Evolutionary conservation across 2,329 filamentous ascomycete genomes (phyloP).

Genomic region (Keithomyces neogunnii): DNA sequence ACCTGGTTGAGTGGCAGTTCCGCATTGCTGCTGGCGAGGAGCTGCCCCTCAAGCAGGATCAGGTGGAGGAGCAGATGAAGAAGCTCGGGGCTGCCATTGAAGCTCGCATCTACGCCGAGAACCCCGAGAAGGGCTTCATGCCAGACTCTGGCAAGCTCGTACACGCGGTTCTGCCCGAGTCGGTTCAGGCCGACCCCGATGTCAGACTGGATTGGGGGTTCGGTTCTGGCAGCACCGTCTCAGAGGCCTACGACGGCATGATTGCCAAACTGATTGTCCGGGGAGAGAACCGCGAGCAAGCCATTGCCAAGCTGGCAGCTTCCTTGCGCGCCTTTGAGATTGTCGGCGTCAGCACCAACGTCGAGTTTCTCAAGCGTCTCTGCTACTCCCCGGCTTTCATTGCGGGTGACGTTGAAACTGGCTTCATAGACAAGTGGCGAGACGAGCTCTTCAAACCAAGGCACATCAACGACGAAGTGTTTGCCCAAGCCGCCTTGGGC

Average conservation of each 20-base stretch:
- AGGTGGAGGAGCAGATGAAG: constrained; percentile 68
- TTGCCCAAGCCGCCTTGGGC: constrained; percentile 79
- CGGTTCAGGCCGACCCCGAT: constrained; percentile 53
- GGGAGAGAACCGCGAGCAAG: constrained; percentile 67
- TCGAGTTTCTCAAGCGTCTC: constrained; percentile 88
- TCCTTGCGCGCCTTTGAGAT: constrained; percentile 87
- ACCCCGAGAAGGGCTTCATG: constrained; percentile 83
- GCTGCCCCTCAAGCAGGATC: constrained; percentile 45
- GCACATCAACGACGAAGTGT: constrained; percentile 59
- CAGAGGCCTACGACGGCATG: constrained; percentile 96
- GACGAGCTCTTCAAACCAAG: constrained; percentile 66
- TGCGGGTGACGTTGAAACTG: constrained; percentile 83
- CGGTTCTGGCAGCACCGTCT: constrained; percentile 82
- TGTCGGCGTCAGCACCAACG: constrained; percentile 87
- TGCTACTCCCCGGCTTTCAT: constrained; percentile 78
- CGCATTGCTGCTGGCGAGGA: constrained; percentile 55
- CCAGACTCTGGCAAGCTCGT: constrained; percentile 86
- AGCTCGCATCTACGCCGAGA: constrained; percentile 93
- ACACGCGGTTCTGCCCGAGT: constrained; percentile 66
- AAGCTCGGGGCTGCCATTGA: constrained; percentile 82
- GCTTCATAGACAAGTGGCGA: constrained; percentile 86
- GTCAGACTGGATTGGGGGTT: constrained; percentile 93
- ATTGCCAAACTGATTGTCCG: constrained; percentile 95
- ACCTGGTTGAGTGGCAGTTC: constrained; percentile 94
- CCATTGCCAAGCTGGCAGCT: constrained; percentile 71